phyloP scores from a whole-genome alignment of 23 red algal genomes.

The Gracilaria vermiculophylla region DNA sequence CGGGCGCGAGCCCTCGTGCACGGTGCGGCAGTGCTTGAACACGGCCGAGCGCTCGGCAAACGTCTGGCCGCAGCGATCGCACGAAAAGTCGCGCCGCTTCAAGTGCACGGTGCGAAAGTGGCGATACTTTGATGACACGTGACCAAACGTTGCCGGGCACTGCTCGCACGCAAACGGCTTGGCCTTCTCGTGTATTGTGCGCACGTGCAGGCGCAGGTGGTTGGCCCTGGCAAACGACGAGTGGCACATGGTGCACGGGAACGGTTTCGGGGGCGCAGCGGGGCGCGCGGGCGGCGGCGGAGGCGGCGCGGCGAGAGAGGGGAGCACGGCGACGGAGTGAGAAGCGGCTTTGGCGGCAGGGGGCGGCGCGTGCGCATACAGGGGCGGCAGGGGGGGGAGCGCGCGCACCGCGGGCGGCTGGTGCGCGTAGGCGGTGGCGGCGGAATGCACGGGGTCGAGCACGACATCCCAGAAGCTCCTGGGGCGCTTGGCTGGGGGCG shows the following conservation, averaged over 20 bases:
- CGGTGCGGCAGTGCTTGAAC: conserved; percentile 72
- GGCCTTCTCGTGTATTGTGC: conserved; percentile 68
- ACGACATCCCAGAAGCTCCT: conserved; percentile 55
- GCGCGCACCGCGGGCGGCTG: background rate
- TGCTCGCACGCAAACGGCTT: conserved; percentile 66
- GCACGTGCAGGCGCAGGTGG: conserved; percentile 60
- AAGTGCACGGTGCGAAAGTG: conserved; percentile 76
- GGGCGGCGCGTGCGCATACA: background rate
- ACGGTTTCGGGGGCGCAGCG: background rate
- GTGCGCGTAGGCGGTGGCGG: background rate
- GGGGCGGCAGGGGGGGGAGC: conserved; percentile 1
- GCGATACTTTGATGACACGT: conserved; percentile 48
- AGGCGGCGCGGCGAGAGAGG: no score
- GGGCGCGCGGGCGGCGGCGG: background rate
- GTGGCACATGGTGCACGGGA: conserved; percentile 22
- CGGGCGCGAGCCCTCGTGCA: conserved; percentile 58
- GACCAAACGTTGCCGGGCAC: conserved; percentile 63
- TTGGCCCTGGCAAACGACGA: conserved; percentile 54
- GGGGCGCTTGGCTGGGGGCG: conserved; percentile 32
- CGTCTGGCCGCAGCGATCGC: conserved; percentile 53
- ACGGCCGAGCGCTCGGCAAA: conserved; percentile 54
- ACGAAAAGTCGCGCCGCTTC: conserved; percentile 42
- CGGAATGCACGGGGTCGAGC: background rate
- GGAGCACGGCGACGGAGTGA: background rate
- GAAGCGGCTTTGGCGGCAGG: background rate